A percentile compares a stretch with the other conserved stretches of the same genome.
Conservation (phyloP, 139 green algal species). For the Pleodorina starrii region DNA sequence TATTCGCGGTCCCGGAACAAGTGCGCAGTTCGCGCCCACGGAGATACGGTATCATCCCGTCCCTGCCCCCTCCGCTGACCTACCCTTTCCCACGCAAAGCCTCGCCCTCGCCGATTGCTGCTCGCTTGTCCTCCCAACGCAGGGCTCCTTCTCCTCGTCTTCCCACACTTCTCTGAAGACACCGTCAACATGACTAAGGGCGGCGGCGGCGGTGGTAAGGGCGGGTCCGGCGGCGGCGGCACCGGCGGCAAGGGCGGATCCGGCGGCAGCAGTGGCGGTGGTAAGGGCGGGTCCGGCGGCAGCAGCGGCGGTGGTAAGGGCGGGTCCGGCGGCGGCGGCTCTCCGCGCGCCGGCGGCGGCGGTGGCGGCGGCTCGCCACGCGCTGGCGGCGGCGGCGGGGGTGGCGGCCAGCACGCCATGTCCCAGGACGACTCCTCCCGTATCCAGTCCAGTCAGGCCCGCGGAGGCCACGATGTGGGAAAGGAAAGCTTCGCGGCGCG, state of each 20-base stretch:
- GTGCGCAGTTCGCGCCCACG: too few species aligned
- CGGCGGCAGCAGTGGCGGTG: too few species aligned
- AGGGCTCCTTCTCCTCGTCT: not conserved
- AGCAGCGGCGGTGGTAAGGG: not conserved
- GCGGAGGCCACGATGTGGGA: slow-evolving; percentile 1
- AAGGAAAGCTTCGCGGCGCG: slow-evolving; percentile 32
- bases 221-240: not conserved
- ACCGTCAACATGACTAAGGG: not conserved
- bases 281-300: too few species aligned
- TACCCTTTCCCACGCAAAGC: too few species aligned
- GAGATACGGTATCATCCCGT: too few species aligned
- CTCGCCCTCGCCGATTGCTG: too few species aligned
- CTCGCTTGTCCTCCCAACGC: not conserved
- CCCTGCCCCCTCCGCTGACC: too few species aligned
- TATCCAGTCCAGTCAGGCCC: slow-evolving; percentile 29
- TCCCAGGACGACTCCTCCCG: slow-evolving; percentile 20
- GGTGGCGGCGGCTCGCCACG: not conserved
- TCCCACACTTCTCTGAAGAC: not conserved
- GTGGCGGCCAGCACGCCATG: not conserved
- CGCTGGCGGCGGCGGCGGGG: not conserved
- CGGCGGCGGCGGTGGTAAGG: not conserved
- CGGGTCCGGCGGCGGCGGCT: not conserved
- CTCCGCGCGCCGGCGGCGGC: not conserved
- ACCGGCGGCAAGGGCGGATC: too few species aligned
- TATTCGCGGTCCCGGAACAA: too few species aligned